Evolutionary conservation across 345 rosid genomes (phyloP).

Genomic region (Pseudoturritis turrita): DNA sequence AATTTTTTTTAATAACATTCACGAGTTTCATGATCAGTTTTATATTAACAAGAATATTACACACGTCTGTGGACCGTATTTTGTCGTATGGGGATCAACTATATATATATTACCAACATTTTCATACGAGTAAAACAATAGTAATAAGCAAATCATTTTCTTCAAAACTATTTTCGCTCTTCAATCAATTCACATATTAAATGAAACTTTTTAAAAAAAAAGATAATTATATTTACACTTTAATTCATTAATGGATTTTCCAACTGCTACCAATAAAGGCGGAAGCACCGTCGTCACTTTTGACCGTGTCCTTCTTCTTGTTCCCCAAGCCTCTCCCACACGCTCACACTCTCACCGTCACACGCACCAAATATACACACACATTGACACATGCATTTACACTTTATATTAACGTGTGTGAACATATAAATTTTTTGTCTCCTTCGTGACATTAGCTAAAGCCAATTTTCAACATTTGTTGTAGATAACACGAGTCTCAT

Average conservation of each 20-base stretch:
- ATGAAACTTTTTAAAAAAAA: not conserved
- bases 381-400: not conserved
- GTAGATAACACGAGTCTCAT: not conserved
- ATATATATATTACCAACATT: not conserved
- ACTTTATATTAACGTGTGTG: slow-evolving; percentile 1
- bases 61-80: not conserved
- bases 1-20: not conserved
- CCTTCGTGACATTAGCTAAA: not conserved
- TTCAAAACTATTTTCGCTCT: not conserved
- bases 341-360: slow-evolving; percentile 23
- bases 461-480: slow-evolving; percentile 4
- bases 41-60: not conserved
- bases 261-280: slow-evolving; percentile 28
- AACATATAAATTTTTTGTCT: slow-evolving; percentile 1
- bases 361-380: too few species aligned
- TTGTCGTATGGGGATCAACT: not conserved
- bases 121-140: not conserved
- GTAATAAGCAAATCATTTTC: not conserved
- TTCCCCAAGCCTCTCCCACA: slow-evolving; percentile 23
- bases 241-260: slow-evolving; percentile 4
- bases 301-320: slow-evolving; percentile 26
- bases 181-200: not conserved
- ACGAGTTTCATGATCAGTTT: not conserved
- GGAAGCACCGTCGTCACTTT: slow-evolving; percentile 30
- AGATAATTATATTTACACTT: not conserved